Conservation (phyloP, 208 protist species). For the Crithidia brevicula region DNA sequence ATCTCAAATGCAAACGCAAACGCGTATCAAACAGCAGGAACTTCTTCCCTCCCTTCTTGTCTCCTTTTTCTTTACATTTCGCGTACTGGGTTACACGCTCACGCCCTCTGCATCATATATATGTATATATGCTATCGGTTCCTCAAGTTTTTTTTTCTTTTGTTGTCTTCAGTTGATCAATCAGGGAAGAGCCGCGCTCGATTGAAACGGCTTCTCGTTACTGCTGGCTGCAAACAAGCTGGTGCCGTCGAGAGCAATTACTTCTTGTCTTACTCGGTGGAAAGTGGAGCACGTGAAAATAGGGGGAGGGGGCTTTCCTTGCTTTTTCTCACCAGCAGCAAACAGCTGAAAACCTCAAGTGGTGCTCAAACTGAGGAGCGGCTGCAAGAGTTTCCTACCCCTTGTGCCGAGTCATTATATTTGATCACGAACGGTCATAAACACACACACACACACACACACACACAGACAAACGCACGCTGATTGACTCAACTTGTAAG, state of each 20-base stretch:
- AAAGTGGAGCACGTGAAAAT: too few relatives aligned
- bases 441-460: neutral
- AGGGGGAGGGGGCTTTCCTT: neutral
- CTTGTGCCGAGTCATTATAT: too few relatives aligned
- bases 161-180: neutral
- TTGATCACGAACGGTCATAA: too few relatives aligned
- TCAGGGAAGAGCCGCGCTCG: neutral
- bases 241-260: neutral
- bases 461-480: conserved; percentile 2
- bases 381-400: too few relatives aligned
- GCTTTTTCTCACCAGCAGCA: neutral
- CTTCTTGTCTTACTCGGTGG: too few relatives aligned
- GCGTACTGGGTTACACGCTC: neutral
- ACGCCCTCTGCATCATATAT: too few relatives aligned
- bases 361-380: too few relatives aligned
- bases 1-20: neutral
- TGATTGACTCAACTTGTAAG: conserved; percentile 1
- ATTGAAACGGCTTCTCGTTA: neutral
- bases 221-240: conserved; percentile 15
- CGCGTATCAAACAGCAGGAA: too few relatives aligned
- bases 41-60: too few relatives aligned
- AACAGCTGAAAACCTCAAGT: too few relatives aligned
- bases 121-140: too few relatives aligned
- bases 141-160: neutral
- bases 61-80: neutral